Evolutionary conservation across 495 filamentous ascomycete species (phyloP), one percentile per base, ranked within the genome.

Genomic region (Lichenothelia convexa): DNA sequence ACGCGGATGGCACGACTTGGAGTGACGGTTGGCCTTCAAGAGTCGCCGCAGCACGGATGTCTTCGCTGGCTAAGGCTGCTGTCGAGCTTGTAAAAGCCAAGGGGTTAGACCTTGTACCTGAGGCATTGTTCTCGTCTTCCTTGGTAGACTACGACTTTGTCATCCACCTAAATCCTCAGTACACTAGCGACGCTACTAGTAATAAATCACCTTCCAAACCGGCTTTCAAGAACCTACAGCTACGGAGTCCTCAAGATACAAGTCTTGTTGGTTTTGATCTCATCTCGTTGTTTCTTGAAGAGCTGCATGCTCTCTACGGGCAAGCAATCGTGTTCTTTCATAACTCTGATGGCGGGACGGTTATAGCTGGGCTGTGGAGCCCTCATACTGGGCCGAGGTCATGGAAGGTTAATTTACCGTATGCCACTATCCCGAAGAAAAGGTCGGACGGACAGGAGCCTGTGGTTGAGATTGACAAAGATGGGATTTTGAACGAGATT

Each of bases 1-100:
- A 93, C 44, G 55, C 58, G 0, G 75, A 72, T 13, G 86, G 89
- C 4, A 67, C 76, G 17, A 76, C 75, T 2, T 95, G 80, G 71
- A 93, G 87, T 0, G 70, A 77, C 22, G 55, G 59, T 32, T 62
- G 65, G 13, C 85, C 84, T 0, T 63, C 73, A 4, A 89, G 80
- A 48, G 80, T 95, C 17, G 75, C 85, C 7, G 91, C 87, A 3
- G 64, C 75, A 23, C 71, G 87, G 11, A 81, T 95, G 66, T 81
- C 80, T 0, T 66, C 67, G 3, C 59, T 97, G 5, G 84, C 89
- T 1, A 72, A 72, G 44, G 74, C 76, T 12, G 81, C 80, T 2
- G 68, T 66, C 39, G 66, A 63, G 30, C 44, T 73, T 2, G 53
- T 81, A 3, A 68, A 68, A 31, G 66, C 71, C 15, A 50, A 75